Base-by-base conservation (phyloP, 345 rosid genomes). In the Aquilaria yunnanensis region DNA sequence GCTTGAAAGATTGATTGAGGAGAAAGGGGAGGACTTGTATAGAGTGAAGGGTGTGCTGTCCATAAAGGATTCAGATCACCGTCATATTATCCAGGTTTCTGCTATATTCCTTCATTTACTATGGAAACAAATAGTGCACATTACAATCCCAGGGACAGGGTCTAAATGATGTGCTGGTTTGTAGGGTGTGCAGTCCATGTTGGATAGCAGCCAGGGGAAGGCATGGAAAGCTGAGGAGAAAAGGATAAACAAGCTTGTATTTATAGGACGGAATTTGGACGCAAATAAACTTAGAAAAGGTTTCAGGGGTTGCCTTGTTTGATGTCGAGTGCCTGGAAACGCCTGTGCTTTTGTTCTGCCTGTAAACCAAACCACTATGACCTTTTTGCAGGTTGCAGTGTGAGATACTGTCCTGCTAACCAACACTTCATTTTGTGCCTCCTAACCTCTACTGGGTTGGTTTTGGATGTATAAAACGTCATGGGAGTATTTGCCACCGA, bases 11-110 rank as follows among this genome's bases (percentile, higher is more conserved):
- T 57, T 83, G 65, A 68, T 79, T 12, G 88, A 87, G 67, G 90
- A 87, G 59, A 85, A 81, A 70, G 90, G 83, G 47, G 88, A 85
- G 32, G 88, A 87, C 74, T 72, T 87, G 67, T 87, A 85, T 74
- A 71, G 88, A 67, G 79, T 87, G 95, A 87, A 87, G 72, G 88
- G 95, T 9, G 74, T 85, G 14, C 56, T 87, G 62, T 77, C 80
- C 2, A 71, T 85, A 54, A 71, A 71, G 31, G 69, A 69, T 56
- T 76, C 74, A 1, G 84, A 85, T 54, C 77, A 79, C 66, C 81
- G 81, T 5, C 85, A 83, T 12, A 73, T 87, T n/a, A 81, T 85
- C 49, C 90, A 87, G 90, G 95, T 87, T 65, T 52, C 4, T 6
- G 50, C 60, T 23, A 3, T 31, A 43, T 56, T 43, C 46, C 59